Conservation (phyloP, 1,284 basidiomycete species). For the Salmacisia buchloeana region DNA sequence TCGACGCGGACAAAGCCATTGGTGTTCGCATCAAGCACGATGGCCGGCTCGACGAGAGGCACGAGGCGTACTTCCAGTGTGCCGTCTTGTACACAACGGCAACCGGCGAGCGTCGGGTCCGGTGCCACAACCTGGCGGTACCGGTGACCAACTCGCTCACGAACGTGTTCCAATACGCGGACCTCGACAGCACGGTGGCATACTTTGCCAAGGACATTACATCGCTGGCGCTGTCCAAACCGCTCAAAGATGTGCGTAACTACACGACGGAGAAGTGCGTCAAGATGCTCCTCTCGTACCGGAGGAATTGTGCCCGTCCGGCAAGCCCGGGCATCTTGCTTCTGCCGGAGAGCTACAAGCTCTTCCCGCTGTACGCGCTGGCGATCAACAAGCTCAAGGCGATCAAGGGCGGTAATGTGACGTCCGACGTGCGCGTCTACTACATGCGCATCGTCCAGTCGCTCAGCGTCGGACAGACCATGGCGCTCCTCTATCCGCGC, state of each 20-base stretch:
- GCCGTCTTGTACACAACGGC: conserved; percentile 82
- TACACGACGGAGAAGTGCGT: conserved; percentile 79
- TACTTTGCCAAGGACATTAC: conserved; percentile 65
- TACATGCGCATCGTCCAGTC: conserved; percentile 71
- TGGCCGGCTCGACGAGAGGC: conserved; percentile 64
- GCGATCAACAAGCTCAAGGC: conserved; percentile 85
- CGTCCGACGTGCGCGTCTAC: conserved; percentile 86
- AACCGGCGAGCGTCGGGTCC: conserved; percentile 73
- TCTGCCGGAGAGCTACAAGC: conserved; percentile 87
- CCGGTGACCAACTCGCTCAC: conserved; percentile 76
- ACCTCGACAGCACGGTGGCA: conserved; percentile 77
- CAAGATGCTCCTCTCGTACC: conserved; percentile 76
- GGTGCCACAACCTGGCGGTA: conserved; percentile 77
- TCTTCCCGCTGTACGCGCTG: conserved; percentile 76
- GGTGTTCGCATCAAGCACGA: conserved; percentile 64
- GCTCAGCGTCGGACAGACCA: conserved; percentile 64
- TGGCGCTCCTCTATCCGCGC: conserved; percentile 81
- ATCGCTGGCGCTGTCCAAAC: conserved; percentile 70
- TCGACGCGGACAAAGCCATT: conserved; percentile 77
- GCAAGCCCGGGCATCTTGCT: conserved; percentile 79
- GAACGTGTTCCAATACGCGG: conserved; percentile 86
- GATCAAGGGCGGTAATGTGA: conserved; percentile 78
- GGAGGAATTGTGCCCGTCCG: conserved; percentile 80
- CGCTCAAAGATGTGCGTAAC: conserved; percentile 72
- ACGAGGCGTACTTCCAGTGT: conserved; percentile 78